Percentiles rank a stretch among this genome's conserved stretches.
Conservation (phyloP, 2,329 filamentous ascomycete species). For the Fusarium cyanostomum region DNA sequence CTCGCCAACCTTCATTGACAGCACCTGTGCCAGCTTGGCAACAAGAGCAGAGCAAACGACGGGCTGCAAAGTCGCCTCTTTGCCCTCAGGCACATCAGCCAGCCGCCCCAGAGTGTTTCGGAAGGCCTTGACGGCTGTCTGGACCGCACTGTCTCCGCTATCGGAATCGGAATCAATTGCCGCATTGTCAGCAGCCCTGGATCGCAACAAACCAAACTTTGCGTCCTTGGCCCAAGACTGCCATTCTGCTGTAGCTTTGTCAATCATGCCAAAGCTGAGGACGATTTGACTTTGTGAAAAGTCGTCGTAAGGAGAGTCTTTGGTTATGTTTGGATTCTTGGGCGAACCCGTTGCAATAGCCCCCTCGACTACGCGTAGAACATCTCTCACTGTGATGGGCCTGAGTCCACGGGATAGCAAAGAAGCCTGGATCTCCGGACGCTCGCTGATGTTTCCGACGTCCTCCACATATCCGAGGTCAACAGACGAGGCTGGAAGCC, state of each 20-base stretch:
- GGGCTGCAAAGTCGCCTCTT: slow-evolving; percentile 29
- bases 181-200: slow-evolving; percentile 27
- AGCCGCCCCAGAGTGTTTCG: slow-evolving; percentile 21
- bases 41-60: slow-evolving; percentile 35
- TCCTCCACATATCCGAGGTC: slow-evolving; percentile 37
- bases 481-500: slow-evolving; percentile 32
- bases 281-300: slow-evolving; percentile 35
- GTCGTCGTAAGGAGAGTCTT: slow-evolving; percentile 23
- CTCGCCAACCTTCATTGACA: slow-evolving; percentile 38
- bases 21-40: slow-evolving; percentile 35
- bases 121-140: slow-evolving; percentile 39
- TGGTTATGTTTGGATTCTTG: slow-evolving; percentile 2
- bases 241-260: slow-evolving; percentile 34
- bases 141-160: slow-evolving; percentile 33
- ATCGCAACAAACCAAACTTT: slow-evolving; percentile 34
- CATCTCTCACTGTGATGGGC: slow-evolving; percentile 38
- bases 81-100: slow-evolving; percentile 26
- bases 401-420: slow-evolving; percentile 32
- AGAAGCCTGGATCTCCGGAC: slow-evolving; percentile 36
- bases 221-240: slow-evolving; percentile 40
- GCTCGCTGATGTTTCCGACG: slow-evolving; percentile 39
- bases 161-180: slow-evolving; percentile 24
- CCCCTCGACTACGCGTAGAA: slow-evolving; percentile 36
- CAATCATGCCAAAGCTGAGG: slow-evolving; percentile 39
- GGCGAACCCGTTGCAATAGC: slow-evolving; percentile 33